Base-by-base conservation (phyloP, 257 asterid species). In the Catharanthus roseus region DNA sequence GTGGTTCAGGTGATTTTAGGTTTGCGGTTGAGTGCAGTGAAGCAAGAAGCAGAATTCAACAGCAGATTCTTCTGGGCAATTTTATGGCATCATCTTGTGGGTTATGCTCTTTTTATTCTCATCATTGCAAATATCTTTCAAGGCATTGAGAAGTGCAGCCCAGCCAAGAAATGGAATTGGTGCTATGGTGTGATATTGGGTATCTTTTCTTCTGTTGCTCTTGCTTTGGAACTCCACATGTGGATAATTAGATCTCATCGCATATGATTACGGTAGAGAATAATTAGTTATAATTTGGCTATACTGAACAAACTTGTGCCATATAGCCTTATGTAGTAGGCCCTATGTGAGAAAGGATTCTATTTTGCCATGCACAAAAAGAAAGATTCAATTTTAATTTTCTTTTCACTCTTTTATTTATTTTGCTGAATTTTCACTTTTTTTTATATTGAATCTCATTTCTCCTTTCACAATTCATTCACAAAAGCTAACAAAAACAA, bases 81-180 rank as follows among this genome's bases (percentile, higher is more conserved):
- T n/a, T n/a, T 82, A 47, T 80, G 58, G 65, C 89, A 85, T 60
- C 73, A 73, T 26, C 24, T 77, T 54, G 49, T 78, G 67, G 89
- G 87, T 6, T 78, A 80, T 69, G 76, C 78, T 10, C 75, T 85
- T 67, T 68, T 85, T 63, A 55, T 70, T 36, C 65, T 82, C 6
- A 78, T 73, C 29, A 69, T 78, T 49, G 77, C 75, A 49, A 74
- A 85, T 72, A 80, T 82, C 51, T 82, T 77, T 64, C 36, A 80
- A 76, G 87, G 89, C 61, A 80, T 85, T n/a, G 78, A 66, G 28
- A 60, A 75, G 31, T 68, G 42, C 50, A 71, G 47, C 65, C 38
- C 65, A 47, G 56, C 68, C 29, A 76, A 61, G 26, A 75, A 16
- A 65, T 85, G 85, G 85, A 82, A 74, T 69, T 85, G 81, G 77